Evolutionary conservation across 768 basidiomycete genomes (phyloP), one percentile per base, ranked within the genome.

Genomic region (Auricularia sp.): DNA sequence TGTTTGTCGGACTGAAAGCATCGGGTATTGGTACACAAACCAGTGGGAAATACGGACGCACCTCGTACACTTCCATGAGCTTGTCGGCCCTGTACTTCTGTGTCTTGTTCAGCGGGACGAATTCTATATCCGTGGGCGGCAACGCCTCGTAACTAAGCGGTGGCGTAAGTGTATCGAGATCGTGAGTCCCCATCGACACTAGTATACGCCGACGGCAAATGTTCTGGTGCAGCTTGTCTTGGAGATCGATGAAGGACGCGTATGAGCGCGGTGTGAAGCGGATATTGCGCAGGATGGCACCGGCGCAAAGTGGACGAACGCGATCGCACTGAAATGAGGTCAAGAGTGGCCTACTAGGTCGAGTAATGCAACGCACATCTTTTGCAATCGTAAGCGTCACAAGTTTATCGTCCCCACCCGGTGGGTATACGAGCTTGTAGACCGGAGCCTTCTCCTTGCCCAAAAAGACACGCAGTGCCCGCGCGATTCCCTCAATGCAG

Each of bases 171-270:
- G 90, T 92, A 74, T 98, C 94, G 61, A 99, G 76, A 77, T 99
- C 97, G 69, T 99, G 97, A 1, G 97, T 99, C 64, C 97, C 97
- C 68, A 99, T 97, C 21, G 97, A 85, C 59, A 96, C 97, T 54
- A 99, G 84, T 71, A 90, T 91, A 64, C 97, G 81, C 68, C 89
- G 81, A 64, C 97, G 81, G 71, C 92, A 94, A 39, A 99, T 84
- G 75, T 99, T 99, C 72, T 95, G 90, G 73, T 99, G 97, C 61
- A 99, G 81, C 76, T 98, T 99, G 73, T 99, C 97, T 77, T 99
- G 97, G n/a, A 99, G 79, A 72, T 98, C 97, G 70, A 99, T 96
- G 84, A 99, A 98, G 67, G 92, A 94, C 33, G 89, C 90, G 73
- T 98, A 98, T 44, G 91, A 93, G 62, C 83, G 81, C 53, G 85